Evolutionary conservation across 129 eudicot species (phyloP), one percentile per base, ranked within the genome.

Genomic region (Artemisia argyi): DNA sequence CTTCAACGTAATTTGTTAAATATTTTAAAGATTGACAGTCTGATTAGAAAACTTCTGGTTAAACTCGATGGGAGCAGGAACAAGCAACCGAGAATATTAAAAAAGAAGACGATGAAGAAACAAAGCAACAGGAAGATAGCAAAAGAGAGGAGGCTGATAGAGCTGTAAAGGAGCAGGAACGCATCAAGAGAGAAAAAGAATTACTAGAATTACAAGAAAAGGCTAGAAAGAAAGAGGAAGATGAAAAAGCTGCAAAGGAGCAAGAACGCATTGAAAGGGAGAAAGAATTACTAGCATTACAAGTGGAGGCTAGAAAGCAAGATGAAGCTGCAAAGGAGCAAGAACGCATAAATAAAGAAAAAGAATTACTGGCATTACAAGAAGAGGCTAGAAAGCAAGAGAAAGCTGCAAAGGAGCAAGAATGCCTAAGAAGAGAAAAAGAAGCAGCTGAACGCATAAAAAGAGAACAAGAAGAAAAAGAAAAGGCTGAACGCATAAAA

Each of bases 71-170:
- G 56, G 19, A 60, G 65, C 61, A 76, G 32, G 80, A 76, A 59
- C 74, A 53, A 39, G 46, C 46, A 39, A 39, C 46, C 10, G 46
- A 39, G 10, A 39, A 39, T 2, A 47, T 76, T 14, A 14, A 11
- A 2, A 58, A 22, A 48, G 80, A 68, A 51, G n/a, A 76, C 50
- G 80, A 76, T 60, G 52, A 14, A 48, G 69, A 46, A 8, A 59
- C 60, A 68, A 76, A 49, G 56, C 3, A 61, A 19, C 35, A 26
- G 28, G 78, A 73, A 48, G 78, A 65, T 20, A 16, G 6, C n/a
- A 52, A 16, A 52, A 52, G 10, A 24, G 68, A 72, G 47, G 57
- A 44, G 14, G 24, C 24, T 20, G 26, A 50, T 12, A 61, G 68
- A 35, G 32, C 11, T 47, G 30, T 30, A 60, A 66, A 15, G 22